A percentile compares a stretch with the other conserved stretches of the same genome.
Evolutionary conservation across 495 filamentous ascomycete species (phyloP).

Genomic region (Penicillium cosmopolitanum): DNA sequence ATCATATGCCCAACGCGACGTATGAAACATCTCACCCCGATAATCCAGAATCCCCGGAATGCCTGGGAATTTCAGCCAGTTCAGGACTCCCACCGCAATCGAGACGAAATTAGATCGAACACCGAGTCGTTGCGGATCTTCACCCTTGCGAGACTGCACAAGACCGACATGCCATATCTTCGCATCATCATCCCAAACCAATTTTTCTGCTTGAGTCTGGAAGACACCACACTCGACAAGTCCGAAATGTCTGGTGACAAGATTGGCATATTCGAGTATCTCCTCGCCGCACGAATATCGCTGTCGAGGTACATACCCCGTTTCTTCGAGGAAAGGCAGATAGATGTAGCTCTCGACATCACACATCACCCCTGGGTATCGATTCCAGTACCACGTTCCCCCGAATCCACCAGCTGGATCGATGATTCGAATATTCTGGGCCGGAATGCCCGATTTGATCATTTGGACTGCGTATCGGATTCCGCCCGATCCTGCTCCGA

Average conservation of each 20-base stretch:
- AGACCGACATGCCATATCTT: neutral
- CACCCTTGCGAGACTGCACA: neutral
- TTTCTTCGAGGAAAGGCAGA: slow-evolving; percentile 64
- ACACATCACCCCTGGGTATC: slow-evolving; percentile 40
- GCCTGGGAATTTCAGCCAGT: slow-evolving; percentile 31
- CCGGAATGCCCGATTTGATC: slow-evolving; percentile 46
- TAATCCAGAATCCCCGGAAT: slow-evolving; percentile 24
- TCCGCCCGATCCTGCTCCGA: slow-evolving; percentile 58
- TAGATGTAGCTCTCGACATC: slow-evolving; percentile 39
- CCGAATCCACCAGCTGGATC: slow-evolving; percentile 49
- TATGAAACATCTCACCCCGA: slow-evolving; percentile 41
- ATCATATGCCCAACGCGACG: slow-evolving; percentile 46
- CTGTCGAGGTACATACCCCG: slow-evolving; percentile 55
- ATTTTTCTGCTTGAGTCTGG: slow-evolving; percentile 6
- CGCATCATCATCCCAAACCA: slow-evolving; percentile 15
- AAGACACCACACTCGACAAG: slow-evolving; percentile 54
- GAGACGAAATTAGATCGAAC: slow-evolving; percentile 24
- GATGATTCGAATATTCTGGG: slow-evolving; percentile 51
- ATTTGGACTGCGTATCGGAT: slow-evolving; percentile 53
- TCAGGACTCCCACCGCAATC: slow-evolving; percentile 21
- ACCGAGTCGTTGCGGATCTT: neutral
- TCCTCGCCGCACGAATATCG: slow-evolving; percentile 31
- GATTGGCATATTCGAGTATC: slow-evolving; percentile 28
- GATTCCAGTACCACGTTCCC: slow-evolving; percentile 56
- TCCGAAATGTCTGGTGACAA: slow-evolving; percentile 39